These are phyloP conservation scores for Botrytis elliptica DNA, from an alignment of 2,329 filamentous ascomycete genomes.

Conservation along the genomic window DNA sequence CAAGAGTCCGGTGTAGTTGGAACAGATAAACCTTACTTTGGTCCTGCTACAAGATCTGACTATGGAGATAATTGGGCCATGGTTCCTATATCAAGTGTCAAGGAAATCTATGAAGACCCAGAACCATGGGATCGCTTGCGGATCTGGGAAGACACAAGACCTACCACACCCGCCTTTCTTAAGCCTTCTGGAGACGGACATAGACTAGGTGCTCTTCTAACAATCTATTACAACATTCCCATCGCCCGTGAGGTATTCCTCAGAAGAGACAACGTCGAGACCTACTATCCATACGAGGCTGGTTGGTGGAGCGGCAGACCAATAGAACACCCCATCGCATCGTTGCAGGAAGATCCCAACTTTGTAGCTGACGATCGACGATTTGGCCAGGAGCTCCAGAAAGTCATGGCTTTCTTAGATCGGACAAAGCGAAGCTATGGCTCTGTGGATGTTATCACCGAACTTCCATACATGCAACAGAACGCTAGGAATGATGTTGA, in stretches of 20 bases:
- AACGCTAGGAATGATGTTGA: conserved; percentile 37
- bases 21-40: conserved; percentile 50
- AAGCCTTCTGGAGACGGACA: conserved; percentile 42
- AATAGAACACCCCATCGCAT: conserved; percentile 41
- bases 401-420: conserved; percentile 63
- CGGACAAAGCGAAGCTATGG: conserved; percentile 59
- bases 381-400: conserved; percentile 45
- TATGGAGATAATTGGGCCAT: conserved; percentile 62
- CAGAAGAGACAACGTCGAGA: conserved; percentile 42
- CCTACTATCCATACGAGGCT: conserved; percentile 53
- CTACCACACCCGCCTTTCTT: conserved; percentile 56
- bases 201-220: conserved; percentile 53
- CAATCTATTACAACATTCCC: conserved; percentile 60
- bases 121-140: conserved; percentile 46
- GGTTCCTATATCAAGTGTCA: conserved; percentile 44
- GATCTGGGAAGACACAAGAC: conserved; percentile 43
- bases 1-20: conserved; percentile 53
- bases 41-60: conserved; percentile 55
- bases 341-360: conserved; percentile 25
- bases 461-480: conserved; percentile 30
- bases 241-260: conserved; percentile 56
- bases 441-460: conserved; percentile 50
- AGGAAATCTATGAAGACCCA: conserved; percentile 36
- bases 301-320: conserved; percentile 62
- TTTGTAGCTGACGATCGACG: conserved; percentile 45